Conservation (phyloP, 305 asterid genomes). For the Fraxinus dipetala region DNA sequence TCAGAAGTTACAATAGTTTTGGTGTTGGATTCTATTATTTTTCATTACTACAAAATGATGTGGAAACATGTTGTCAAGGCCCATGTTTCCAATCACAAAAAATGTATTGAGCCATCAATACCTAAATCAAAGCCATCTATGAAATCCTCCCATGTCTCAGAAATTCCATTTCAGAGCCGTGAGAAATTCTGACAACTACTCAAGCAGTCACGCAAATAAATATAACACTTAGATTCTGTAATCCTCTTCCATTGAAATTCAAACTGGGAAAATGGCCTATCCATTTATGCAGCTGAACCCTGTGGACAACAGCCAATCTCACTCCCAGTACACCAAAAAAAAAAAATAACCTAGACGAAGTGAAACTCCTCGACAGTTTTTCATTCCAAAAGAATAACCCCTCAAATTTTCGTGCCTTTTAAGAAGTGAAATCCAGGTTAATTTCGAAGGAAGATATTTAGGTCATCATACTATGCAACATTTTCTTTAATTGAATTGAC, state of each 20-base stretch:
- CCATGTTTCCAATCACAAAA: neutral
- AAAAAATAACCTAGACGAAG: neutral
- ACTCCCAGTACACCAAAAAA: neutral
- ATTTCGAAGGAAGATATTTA: neutral
- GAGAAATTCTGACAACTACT: neutral
- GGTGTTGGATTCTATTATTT: neutral
- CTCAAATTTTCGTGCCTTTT: neutral
- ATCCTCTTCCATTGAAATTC: neutral
- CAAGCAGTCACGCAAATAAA: neutral
- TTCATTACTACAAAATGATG: neutral
- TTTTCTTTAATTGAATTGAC: neutral
- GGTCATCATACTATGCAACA: neutral
- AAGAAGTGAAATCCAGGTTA: neutral
- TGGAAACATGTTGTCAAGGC: neutral
- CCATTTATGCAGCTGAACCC: neutral
- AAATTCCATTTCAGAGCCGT: neutral
- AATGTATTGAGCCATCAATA: neutral
- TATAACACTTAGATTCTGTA: neutral
- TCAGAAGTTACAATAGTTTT: neutral
- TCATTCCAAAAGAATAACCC: neutral
- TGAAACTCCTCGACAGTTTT: neutral
- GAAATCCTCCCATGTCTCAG: neutral
- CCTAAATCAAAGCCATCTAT: neutral
- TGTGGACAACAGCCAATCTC: neutral
- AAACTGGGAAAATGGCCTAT: neutral